These are phyloP conservation scores for Collybiopsis confluens DNA, from an alignment of 768 basidiomycete species.

Conservation along the genomic window DNA sequence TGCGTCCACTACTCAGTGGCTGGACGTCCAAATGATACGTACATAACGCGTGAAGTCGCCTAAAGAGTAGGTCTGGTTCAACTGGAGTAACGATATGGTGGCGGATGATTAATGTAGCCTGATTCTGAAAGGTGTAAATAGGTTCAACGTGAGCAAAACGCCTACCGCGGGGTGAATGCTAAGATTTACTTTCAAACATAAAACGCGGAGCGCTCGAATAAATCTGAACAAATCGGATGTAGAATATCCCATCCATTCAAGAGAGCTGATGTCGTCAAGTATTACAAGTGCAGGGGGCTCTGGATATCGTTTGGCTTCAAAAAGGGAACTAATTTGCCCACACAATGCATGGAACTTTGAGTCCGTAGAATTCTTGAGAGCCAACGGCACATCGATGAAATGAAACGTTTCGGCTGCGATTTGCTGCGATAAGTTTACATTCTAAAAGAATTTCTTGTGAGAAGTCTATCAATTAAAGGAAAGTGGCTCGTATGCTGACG, in stretches of 20 bases:
- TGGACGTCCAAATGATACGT: slow-evolving; percentile 70
- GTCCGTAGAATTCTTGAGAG: slow-evolving; percentile 19
- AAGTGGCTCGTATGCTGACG: slow-evolving; percentile 28
- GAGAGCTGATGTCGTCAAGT: slow-evolving; percentile 63
- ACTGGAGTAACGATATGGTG: slow-evolving; percentile 56
- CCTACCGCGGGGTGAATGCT: background rate
- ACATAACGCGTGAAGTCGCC: slow-evolving; percentile 55
- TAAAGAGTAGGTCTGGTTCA: slow-evolving; percentile 59
- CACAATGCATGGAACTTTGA: slow-evolving; percentile 30
- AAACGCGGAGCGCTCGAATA: slow-evolving; percentile 50
- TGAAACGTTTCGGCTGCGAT: slow-evolving; percentile 29
- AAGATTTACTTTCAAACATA: slow-evolving; percentile 49
- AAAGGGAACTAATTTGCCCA: slow-evolving; percentile 27
- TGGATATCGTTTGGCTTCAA: slow-evolving; percentile 14
- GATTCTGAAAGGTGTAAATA: slow-evolving; percentile 33
- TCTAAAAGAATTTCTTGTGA: slow-evolving; percentile 21
- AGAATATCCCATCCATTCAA: slow-evolving; percentile 70
- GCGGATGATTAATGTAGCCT: slow-evolving; percentile 55
- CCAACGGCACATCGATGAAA: slow-evolving; percentile 14
- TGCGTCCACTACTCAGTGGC: slow-evolving; percentile 68
- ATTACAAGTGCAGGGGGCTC: slow-evolving; percentile 42
- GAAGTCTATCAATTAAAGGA: background rate
- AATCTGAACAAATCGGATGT: slow-evolving; percentile 50
- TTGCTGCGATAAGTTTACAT: slow-evolving; percentile 12
- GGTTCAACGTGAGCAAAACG: slow-evolving; percentile 1